These are phyloP conservation scores for Curvularia verruculosa DNA, from an alignment of 2,329 filamentous ascomycete genomes.

Conservation along the genomic window DNA sequence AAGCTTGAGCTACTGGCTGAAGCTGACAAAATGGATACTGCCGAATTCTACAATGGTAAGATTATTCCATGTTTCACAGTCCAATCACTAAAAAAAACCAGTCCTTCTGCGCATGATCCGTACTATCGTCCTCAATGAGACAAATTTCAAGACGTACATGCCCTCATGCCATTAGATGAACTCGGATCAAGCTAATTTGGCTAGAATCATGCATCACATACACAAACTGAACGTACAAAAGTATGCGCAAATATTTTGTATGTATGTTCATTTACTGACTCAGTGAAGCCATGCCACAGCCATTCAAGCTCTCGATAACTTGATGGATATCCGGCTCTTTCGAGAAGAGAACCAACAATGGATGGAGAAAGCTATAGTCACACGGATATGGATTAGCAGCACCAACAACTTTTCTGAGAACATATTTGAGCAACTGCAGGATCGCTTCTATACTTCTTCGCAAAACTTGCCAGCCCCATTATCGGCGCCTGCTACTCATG, in stretches of 20 bases:
- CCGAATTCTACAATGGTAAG: constrained; percentile 52
- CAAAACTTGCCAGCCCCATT: constrained; percentile 57
- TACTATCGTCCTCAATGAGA: constrained; percentile 64
- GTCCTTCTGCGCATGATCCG: constrained; percentile 68
- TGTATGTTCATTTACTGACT: neutral
- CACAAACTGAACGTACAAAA: constrained; percentile 62
- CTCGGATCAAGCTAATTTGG: neutral
- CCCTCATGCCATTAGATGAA: neutral
- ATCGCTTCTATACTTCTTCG: constrained; percentile 56
- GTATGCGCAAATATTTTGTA: constrained; percentile 17
- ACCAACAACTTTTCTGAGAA: constrained; percentile 50
- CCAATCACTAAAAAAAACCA: constrained; percentile 28
- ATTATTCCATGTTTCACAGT: neutral
- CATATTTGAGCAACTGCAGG: constrained; percentile 48
- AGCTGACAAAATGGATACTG: constrained; percentile 43
- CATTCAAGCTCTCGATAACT: constrained; percentile 63
- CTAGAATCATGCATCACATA: constrained; percentile 68
- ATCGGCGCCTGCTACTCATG: constrained; percentile 66
- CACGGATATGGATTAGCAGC: constrained; percentile 69
- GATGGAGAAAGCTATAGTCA: constrained; percentile 73
- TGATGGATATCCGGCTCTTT: constrained; percentile 66
- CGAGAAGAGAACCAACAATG: constrained; percentile 59
- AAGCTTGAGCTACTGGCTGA: constrained; percentile 69
- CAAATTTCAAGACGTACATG: constrained; percentile 64
- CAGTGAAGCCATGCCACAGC: constrained; percentile 47